Evolutionary conservation across 768 basidiomycete genomes (phyloP).

Genomic region (Rhizopogon roseolus): DNA sequence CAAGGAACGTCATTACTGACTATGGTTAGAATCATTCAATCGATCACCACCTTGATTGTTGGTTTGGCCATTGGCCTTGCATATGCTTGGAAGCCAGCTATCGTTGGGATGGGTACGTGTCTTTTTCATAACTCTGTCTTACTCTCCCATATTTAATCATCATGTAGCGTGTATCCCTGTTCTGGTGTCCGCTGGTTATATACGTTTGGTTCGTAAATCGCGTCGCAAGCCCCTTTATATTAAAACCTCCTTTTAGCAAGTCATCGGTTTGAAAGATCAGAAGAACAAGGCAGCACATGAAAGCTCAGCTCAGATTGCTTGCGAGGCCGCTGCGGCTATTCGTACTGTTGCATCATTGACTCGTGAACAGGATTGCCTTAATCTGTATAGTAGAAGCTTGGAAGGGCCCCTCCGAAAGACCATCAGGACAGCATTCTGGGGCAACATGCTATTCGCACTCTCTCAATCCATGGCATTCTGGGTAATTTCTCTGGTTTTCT

Average conservation of each 20-base stretch:
- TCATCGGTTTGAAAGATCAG: slow-evolving; percentile 86
- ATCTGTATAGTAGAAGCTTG: slow-evolving; percentile 62
- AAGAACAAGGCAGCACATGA: slow-evolving; percentile 77
- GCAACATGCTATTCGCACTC: slow-evolving; percentile 62
- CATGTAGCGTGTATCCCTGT: slow-evolving; percentile 60
- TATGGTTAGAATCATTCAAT: slow-evolving; percentile 65
- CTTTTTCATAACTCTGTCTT: neutral
- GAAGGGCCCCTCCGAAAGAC: slow-evolving; percentile 65
- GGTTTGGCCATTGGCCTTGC: slow-evolving; percentile 74
- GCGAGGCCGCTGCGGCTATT: slow-evolving; percentile 87
- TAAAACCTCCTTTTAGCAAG: slow-evolving; percentile 37
- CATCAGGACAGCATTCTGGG: slow-evolving; percentile 58
- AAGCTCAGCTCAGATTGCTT: slow-evolving; percentile 82
- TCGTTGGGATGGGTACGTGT: slow-evolving; percentile 71
- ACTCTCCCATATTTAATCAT: neutral
- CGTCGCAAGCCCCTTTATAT: neutral
- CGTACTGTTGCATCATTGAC: slow-evolving; percentile 88
- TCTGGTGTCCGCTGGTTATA: slow-evolving; percentile 69
- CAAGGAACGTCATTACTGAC: neutral
- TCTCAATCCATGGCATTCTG: slow-evolving; percentile 75
- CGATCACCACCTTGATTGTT: slow-evolving; percentile 56
- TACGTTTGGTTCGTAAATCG: slow-evolving; percentile 57
- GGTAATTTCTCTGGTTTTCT: slow-evolving; percentile 81
- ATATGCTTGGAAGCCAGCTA: slow-evolving; percentile 73
- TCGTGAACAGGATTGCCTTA: slow-evolving; percentile 74